A percentile compares a stretch with the other conserved stretches of the same genome.
These are phyloP conservation scores for Knufia fluminis DNA, from an alignment of 2,329 filamentous ascomycete species.

Conservation along the genomic window DNA sequence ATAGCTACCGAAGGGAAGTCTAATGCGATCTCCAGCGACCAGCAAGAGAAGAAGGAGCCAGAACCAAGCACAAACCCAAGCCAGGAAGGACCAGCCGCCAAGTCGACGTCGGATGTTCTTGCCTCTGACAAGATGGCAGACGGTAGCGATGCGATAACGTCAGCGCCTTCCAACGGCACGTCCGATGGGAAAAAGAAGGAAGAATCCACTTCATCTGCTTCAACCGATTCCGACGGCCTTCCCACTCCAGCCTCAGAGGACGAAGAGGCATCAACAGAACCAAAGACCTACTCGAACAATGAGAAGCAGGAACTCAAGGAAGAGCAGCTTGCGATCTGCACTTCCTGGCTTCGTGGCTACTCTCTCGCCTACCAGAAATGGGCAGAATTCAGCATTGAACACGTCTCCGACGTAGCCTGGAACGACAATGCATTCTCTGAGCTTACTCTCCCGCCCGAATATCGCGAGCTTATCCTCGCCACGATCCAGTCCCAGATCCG, in stretches of 20 bases:
- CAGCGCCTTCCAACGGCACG: background rate
- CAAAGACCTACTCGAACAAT: background rate
- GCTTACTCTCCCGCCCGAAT: conserved; percentile 24
- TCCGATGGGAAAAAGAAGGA: background rate
- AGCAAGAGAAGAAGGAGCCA: background rate
- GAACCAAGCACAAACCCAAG: background rate
- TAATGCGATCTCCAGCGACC: no score
- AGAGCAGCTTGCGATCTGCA: conserved; percentile 8
- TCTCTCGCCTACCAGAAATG: conserved; percentile 7
- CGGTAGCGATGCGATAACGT: background rate
- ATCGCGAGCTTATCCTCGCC: conserved; percentile 25
- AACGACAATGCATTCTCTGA: conserved; percentile 26
- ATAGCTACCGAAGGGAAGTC: no score
- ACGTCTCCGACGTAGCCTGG: conserved; percentile 25
- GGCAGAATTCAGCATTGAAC: conserved; percentile 22
- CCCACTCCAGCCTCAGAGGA: background rate
- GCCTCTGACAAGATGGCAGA: background rate
- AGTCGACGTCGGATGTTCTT: background rate
- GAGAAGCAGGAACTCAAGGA: conserved; percentile 7
- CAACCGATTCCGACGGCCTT: conserved; percentile 3
- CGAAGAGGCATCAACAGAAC: background rate
- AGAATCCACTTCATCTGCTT: background rate
- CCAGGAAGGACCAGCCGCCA: background rate
- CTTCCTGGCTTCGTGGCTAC: conserved; percentile 9
- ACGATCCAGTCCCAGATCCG: conserved; percentile 23